Percentiles rank a stretch among this genome's conserved stretches.
These are phyloP conservation scores for Globisporangium apiculatum DNA, from an alignment of 352 stramenopile genomes.

Conservation along the genomic window DNA sequence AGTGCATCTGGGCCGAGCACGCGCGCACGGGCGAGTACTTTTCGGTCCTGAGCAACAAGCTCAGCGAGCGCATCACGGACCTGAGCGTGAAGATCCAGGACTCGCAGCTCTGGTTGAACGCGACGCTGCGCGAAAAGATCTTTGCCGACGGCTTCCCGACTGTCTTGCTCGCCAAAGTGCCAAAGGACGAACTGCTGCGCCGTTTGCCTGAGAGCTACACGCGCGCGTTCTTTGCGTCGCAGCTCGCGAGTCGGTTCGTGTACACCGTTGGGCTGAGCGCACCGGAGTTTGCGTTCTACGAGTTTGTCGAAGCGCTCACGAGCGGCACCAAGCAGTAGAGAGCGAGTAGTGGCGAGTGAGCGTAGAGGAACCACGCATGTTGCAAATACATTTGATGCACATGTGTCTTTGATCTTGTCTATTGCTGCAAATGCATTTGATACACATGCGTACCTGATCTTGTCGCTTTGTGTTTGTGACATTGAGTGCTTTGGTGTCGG, in stretches of 20 bases:
- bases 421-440: background rate
- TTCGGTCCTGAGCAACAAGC: constrained; percentile 64
- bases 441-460: too few species aligned
- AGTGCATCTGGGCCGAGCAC: constrained; percentile 82
- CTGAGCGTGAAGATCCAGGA: constrained; percentile 78
- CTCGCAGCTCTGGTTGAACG: constrained; percentile 68
- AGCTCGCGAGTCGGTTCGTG: constrained; percentile 77
- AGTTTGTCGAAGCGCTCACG: constrained; percentile 71
- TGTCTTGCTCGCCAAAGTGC: constrained; percentile 46
- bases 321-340: constrained; percentile 2
- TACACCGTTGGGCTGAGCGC: constrained; percentile 64
- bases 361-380: background rate
- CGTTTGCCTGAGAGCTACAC: constrained; percentile 76
- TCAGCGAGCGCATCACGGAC: constrained; percentile 77
- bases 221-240: constrained; percentile 72
- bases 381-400: too few species aligned
- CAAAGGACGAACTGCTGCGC: constrained; percentile 55
- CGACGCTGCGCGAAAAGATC: constrained; percentile 57
- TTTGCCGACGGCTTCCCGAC: constrained; percentile 73
- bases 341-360: background rate
- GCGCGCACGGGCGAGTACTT: constrained; percentile 62
- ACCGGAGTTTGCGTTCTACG: constrained; percentile 83
- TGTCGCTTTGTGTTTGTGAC: too few species aligned
- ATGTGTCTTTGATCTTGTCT: too few species aligned
- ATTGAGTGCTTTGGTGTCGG: too few species aligned